A percentile compares a stretch with the other conserved stretches of the same genome.
Conservation (phyloP, 257 asterid species). For the Nicotiana obtusifolia region DNA sequence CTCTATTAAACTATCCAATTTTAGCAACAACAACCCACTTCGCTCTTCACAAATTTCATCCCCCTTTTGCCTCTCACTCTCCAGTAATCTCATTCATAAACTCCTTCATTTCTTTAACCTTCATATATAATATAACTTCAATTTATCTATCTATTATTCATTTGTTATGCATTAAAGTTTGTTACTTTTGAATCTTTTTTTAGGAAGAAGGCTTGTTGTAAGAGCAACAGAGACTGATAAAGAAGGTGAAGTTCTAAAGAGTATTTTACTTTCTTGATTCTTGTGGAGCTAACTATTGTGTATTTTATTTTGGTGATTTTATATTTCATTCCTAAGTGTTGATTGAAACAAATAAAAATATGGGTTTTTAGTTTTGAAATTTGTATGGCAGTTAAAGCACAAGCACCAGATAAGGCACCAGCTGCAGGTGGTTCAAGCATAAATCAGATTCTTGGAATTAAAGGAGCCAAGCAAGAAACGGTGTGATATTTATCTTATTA, state of each 20-base stretch:
- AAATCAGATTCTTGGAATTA: slow-evolving; percentile 51
- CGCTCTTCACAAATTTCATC: slow-evolving; percentile 34
- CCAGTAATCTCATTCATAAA: slow-evolving; percentile 37
- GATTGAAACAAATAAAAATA: no score
- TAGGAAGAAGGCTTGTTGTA: slow-evolving; percentile 64
- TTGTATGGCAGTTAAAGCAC: slow-evolving; percentile 29
- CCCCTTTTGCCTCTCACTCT: slow-evolving; percentile 33
- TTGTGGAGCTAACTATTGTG: neutral
- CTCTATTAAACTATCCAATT: slow-evolving; percentile 32
- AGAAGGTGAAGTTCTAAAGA: slow-evolving; percentile 31
- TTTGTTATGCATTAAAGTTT: neutral
- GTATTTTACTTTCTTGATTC: neutral
- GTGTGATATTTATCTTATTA: slow-evolving; percentile 16
- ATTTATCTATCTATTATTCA: neutral
- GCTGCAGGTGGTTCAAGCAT: slow-evolving; percentile 35
- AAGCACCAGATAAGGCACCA: slow-evolving; percentile 41
- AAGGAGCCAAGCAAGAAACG: slow-evolving; percentile 50
- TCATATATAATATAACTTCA: neutral
- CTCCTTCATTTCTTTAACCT: neutral
- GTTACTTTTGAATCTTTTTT: neutral
- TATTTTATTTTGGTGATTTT: neutral
- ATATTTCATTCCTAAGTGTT: neutral
- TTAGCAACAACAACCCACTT: slow-evolving; percentile 22
- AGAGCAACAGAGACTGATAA: slow-evolving; percentile 80
- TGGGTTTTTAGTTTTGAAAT: slow-evolving; percentile 5